A percentile compares a stretch with the other conserved stretches of the same genome.
These are phyloP conservation scores for Phyllachora maydis DNA, from an alignment of 2,329 filamentous ascomycete species.

Conservation along the genomic window DNA sequence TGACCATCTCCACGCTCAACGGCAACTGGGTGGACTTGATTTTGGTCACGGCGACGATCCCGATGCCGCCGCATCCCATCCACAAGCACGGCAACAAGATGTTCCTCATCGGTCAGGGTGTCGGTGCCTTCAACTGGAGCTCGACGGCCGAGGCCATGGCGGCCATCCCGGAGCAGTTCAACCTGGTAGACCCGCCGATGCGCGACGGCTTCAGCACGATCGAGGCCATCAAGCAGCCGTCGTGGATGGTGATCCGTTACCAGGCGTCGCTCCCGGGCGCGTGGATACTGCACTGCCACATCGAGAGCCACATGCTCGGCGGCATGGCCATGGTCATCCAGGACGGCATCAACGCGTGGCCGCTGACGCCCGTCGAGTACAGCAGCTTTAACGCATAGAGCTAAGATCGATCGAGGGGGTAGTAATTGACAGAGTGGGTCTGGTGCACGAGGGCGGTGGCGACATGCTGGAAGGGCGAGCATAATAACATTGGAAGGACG, in stretches of 20 bases:
- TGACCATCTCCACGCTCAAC: conserved; percentile 24
- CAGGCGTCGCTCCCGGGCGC: conserved; percentile 28
- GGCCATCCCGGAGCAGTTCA: conserved; percentile 27
- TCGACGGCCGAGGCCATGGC: conserved; percentile 28
- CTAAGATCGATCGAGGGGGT: too few species aligned
- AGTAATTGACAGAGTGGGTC: too few species aligned
- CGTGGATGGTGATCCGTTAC: conserved; percentile 31
- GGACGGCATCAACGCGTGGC: conserved; percentile 23
- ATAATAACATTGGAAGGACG: too few species aligned
- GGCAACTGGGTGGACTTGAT: conserved; percentile 35
- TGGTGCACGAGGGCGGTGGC: too few species aligned
- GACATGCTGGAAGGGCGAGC: too few species aligned
- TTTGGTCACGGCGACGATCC: conserved; percentile 17
- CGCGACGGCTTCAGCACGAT: conserved; percentile 25
- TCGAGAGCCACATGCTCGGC: conserved; percentile 28
- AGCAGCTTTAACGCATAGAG: too few species aligned
- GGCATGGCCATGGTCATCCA: conserved; percentile 33
- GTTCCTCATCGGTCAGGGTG: conserved; percentile 30
- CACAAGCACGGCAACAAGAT: conserved; percentile 45
- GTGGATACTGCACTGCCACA: conserved; percentile 35
- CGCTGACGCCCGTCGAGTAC: conserved; percentile 18
- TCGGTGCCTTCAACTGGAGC: conserved; percentile 26
- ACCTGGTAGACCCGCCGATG: conserved; percentile 30
- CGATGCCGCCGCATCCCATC: conserved; percentile 35
- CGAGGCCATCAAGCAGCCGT: conserved; percentile 8